A percentile compares a stretch with the other conserved stretches of the same genome.
Conservation (phyloP, 2,329 filamentous ascomycete genomes). For the Bretziella fagacearum region DNA sequence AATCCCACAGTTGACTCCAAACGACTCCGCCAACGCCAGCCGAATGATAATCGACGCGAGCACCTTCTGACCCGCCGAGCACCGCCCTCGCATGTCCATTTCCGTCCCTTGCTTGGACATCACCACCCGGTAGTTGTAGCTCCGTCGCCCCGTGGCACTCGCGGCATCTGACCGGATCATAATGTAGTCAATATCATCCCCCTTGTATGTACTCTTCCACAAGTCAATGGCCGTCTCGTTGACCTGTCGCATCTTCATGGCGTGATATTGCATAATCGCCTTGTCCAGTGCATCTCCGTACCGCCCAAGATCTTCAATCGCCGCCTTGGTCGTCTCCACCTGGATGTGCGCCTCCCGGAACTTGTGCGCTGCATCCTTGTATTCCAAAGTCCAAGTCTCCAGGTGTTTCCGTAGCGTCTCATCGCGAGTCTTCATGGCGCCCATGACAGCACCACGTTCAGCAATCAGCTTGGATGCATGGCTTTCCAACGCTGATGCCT, state of each 20-base stretch:
- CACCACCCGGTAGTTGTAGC: slow-evolving; percentile 92
- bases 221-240: slow-evolving; percentile 88
- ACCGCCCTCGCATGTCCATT: slow-evolving; percentile 98
- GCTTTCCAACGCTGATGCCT: slow-evolving; percentile 51
- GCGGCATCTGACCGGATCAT: slow-evolving; percentile 87
- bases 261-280: slow-evolving; percentile 93
- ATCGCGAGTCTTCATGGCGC: slow-evolving; percentile 69
- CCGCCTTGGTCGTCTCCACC: slow-evolving; percentile 80
- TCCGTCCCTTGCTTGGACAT: slow-evolving; percentile 97
- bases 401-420: slow-evolving; percentile 57
- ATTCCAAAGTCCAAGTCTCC: slow-evolving; percentile 69
- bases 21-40: slow-evolving; percentile 86
- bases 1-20: slow-evolving; percentile 86
- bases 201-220: slow-evolving; percentile 95
- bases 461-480: slow-evolving; percentile 53
- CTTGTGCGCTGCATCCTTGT: slow-evolving; percentile 61
- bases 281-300: slow-evolving; percentile 78
- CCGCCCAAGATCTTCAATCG: slow-evolving; percentile 72
- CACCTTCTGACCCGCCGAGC: slow-evolving; percentile 91
- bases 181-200: slow-evolving; percentile 93
- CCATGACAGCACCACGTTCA: slow-evolving; percentile 57
- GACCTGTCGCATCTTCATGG: slow-evolving; percentile 95
- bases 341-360: slow-evolving; percentile 82
- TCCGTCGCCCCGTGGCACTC: slow-evolving; percentile 51
- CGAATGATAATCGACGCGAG: slow-evolving; percentile 95